Conservation (phyloP, 371 early-diverging fungal genomes). For the Mucor saturninus region DNA sequence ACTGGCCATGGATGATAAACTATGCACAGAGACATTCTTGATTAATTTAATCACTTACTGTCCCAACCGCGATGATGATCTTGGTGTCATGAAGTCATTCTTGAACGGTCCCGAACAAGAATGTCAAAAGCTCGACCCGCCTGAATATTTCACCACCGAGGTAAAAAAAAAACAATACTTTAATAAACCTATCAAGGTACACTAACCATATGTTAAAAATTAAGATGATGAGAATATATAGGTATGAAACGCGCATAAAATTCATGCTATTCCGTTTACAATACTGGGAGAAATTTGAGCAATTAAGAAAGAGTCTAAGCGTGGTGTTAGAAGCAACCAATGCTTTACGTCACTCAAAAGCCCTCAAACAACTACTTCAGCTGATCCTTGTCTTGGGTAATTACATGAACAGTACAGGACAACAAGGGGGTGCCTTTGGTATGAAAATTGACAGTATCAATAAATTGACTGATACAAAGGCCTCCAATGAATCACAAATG, state of each 20-base stretch:
- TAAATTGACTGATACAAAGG: slow-evolving; percentile 62
- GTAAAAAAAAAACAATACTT: slow-evolving; percentile 20
- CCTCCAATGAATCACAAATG: slow-evolving; percentile 41
- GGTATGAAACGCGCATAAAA: slow-evolving; percentile 53
- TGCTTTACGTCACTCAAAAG: slow-evolving; percentile 42
- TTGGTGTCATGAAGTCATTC: slow-evolving; percentile 40
- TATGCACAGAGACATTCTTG: slow-evolving; percentile 45
- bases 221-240: slow-evolving; percentile 56
- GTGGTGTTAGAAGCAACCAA: slow-evolving; percentile 50
- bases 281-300: slow-evolving; percentile 57
- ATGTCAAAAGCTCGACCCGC: slow-evolving; percentile 44
- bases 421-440: slow-evolving; percentile 68
- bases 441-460: slow-evolving; percentile 56
- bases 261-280: slow-evolving; percentile 53
- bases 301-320: slow-evolving; percentile 44
- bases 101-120: slow-evolving; percentile 46
- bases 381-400: slow-evolving; percentile 63
- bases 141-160: slow-evolving; percentile 59
- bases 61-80: slow-evolving; percentile 46
- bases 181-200: not conserved
- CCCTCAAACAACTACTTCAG: slow-evolving; percentile 49
- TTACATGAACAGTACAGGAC: slow-evolving; percentile 62
- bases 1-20: slow-evolving; percentile 37
- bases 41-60: slow-evolving; percentile 36
- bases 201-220: not conserved